Base-by-base conservation (phyloP, 495 filamentous ascomycete species). In the Penicillium macrosclerotiorum region DNA sequence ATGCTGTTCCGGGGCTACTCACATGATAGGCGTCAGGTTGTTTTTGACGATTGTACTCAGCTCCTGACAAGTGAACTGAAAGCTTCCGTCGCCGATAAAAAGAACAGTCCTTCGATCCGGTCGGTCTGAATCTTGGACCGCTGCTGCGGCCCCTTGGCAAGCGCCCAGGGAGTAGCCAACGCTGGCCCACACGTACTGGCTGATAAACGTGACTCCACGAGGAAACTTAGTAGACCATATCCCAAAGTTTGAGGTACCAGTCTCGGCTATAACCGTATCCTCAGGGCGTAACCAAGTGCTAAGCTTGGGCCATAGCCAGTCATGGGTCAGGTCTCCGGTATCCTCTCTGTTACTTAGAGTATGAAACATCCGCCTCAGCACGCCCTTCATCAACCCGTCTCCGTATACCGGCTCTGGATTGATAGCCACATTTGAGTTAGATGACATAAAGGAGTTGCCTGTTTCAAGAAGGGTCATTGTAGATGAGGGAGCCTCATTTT, bases 41-140 rank as follows among this genome's bases (percentile, higher is more conserved):
- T 29, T 3, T 1, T 33, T 20, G 13, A 45, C 37, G 1, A 37
- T 37, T 0, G 31, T 37, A n/a, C 42, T 45, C 2, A 45, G n/a
- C 12, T 36, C 42, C 17, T 45, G 42, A 5, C 19, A 24, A 18
- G n/a, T 18, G 11, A 13, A 18, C 22, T 45, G 42, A 8, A 37
- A 26, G 22, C 42, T 45, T 9, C 42, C 42, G 18, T 45, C 42
- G 9, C 42, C 42, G 5, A 36, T 25, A 30, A 45, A 36, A 14
- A 45, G 23, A 13, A 45, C 30, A 1, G 42, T 45, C 8, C 42
- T 20, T 20, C 42, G 8, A 3, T 26, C 2, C 13, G 13, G 13
- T 5, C 29, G 12, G n/a, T 9, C 12, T 5, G 20, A 19, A 11
- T 29, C 31, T 14, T 26, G 32, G 1, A 13, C 31, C 25, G 32